Percentiles rank a stretch among this genome's conserved stretches.
phyloP scores from a whole-genome alignment of 306 rosid species.

The Lupinus albus region DNA sequence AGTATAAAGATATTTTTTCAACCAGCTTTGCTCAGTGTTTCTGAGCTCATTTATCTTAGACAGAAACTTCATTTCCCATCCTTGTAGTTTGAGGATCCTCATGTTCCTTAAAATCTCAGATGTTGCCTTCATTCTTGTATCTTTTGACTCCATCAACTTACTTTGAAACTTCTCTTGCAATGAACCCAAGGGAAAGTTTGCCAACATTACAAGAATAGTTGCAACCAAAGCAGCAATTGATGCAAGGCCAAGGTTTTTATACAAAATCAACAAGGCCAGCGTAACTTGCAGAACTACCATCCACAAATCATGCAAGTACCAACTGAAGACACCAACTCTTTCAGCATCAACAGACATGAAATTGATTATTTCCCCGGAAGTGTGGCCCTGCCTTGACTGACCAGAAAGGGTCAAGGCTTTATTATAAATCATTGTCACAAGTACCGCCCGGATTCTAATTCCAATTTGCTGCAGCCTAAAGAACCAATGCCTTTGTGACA shows the following conservation, averaged over 20 bases:
- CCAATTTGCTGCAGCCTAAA: conserved; percentile 39
- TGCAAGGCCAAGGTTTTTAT: conserved; percentile 40
- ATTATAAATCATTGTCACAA: conserved; percentile 31
- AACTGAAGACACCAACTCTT: conserved; percentile 39
- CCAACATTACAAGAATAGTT: conserved; percentile 38
- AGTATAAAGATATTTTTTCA: conserved; percentile 24
- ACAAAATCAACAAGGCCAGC: conserved; percentile 38
- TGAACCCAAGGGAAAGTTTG: conserved; percentile 44
- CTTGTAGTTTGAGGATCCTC: conserved; percentile 51
- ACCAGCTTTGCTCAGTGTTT: conserved; percentile 35
- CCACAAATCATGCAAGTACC: conserved; percentile 38
- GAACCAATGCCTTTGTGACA: conserved; percentile 32
- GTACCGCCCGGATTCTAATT: conserved; percentile 17
- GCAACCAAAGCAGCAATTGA: conserved; percentile 39
- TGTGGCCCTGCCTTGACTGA: conserved; percentile 35
- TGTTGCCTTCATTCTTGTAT: conserved; percentile 43
- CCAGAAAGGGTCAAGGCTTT: conserved; percentile 35
- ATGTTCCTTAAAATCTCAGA: conserved; percentile 50
- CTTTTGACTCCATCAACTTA: conserved; percentile 50
- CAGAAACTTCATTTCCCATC: conserved; percentile 51
- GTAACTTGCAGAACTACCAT: conserved; percentile 23
- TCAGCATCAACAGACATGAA: conserved; percentile 39
- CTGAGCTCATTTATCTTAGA: conserved; percentile 37
- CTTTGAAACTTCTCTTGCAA: conserved; percentile 39
- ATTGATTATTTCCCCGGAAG: conserved; percentile 39